phyloP scores from a whole-genome alignment of 352 stramenopile genomes.

The Pythium aphanidermatum region DNA sequence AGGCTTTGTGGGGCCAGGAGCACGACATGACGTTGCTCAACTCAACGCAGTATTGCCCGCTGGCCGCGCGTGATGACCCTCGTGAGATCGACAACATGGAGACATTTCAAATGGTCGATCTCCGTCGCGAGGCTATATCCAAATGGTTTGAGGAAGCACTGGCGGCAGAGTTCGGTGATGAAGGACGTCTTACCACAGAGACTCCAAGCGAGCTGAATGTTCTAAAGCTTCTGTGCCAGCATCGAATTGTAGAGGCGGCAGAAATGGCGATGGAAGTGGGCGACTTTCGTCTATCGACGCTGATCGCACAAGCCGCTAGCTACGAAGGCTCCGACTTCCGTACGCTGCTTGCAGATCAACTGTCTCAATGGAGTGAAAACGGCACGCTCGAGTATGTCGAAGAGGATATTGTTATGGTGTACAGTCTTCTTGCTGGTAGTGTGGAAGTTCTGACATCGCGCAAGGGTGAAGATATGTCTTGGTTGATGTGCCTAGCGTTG shows the following conservation, averaged over 20 bases:
- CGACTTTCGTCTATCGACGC: slow-evolving; percentile 32
- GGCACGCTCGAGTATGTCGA: slow-evolving; percentile 23
- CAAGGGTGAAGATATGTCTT: slow-evolving; percentile 15
- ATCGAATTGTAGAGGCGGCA: slow-evolving; percentile 27
- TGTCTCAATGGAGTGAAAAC: slow-evolving; percentile 26
- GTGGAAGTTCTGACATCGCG: slow-evolving; percentile 27
- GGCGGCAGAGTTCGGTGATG: background rate
- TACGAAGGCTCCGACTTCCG: slow-evolving; percentile 29
- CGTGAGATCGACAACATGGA: slow-evolving; percentile 58
- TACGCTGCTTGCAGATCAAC: slow-evolving; percentile 21
- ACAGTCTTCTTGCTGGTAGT: slow-evolving; percentile 28
- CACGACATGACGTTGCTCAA: slow-evolving; percentile 24
- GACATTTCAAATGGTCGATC: slow-evolving; percentile 58
- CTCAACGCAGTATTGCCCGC: slow-evolving; percentile 22
- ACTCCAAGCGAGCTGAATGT: slow-evolving; percentile 12
- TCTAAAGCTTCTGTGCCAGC: slow-evolving; percentile 23
- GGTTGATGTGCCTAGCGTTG: slow-evolving; percentile 30
- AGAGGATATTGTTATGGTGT: slow-evolving; percentile 28
- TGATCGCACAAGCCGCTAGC: slow-evolving; percentile 28
- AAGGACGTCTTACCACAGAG: background rate
- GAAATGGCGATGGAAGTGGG: slow-evolving; percentile 27
- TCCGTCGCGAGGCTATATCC: slow-evolving; percentile 66
- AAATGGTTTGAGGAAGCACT: slow-evolving; percentile 69
- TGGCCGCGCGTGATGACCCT: slow-evolving; percentile 54
- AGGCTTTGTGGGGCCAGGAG: slow-evolving; percentile 75